phyloP scores from a whole-genome alignment of 2,329 filamentous ascomycete genomes.

The Chaetomium sp. region DNA sequence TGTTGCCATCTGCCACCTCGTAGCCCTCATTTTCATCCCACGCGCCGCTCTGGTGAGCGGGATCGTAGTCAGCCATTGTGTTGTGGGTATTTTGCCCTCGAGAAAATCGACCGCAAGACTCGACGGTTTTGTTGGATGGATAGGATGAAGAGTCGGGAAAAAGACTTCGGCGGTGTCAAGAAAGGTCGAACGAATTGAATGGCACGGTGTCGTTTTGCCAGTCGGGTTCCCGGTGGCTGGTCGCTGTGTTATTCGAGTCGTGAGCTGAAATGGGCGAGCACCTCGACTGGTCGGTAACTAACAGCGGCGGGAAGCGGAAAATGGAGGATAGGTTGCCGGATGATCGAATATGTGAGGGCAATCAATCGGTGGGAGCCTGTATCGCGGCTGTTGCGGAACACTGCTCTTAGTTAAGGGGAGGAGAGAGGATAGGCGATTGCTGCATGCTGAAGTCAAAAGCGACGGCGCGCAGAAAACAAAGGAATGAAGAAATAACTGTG shows the following conservation, averaged over 20 bases:
- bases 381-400: background rate
- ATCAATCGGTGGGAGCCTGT: background rate
- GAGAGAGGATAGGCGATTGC: background rate
- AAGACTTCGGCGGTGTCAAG: too few species aligned
- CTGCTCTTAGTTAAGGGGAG: background rate
- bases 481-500: background rate
- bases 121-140: background rate
- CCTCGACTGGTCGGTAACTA: background rate
- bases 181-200: too few species aligned
- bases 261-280: background rate
- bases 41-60: conserved; percentile 31
- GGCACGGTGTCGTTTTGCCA: too few species aligned
- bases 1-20: conserved; percentile 50
- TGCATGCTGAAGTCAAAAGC: conserved; percentile 6
- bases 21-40: conserved; percentile 49
- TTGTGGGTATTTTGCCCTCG: background rate
- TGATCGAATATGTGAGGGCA: too few species aligned
- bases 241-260: too few species aligned
- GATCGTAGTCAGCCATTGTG: conserved; percentile 27
- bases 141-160: background rate
- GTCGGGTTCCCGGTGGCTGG: too few species aligned
- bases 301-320: background rate
- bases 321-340: background rate
- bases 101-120: background rate
- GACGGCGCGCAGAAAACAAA: conserved; percentile 5